A percentile compares a stretch with the other conserved stretches of the same genome.
These are phyloP conservation scores for Bothriochloa decipiens DNA, from an alignment of 176 grass and related monocot genomes.

Conservation along the genomic window DNA sequence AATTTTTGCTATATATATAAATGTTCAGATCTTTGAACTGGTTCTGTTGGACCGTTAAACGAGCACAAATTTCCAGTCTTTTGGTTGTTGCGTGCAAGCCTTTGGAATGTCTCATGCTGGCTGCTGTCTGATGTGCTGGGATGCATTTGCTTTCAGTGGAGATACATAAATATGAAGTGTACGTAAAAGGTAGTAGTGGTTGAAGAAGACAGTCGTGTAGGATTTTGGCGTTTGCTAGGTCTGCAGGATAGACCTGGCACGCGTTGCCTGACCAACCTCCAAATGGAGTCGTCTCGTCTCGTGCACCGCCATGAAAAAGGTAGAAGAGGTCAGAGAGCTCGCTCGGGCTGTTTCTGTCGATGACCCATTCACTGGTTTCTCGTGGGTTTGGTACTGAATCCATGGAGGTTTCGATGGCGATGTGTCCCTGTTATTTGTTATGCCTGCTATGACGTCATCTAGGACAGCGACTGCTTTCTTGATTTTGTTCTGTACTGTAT, in stretches of 20 bases:
- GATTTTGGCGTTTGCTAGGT: background rate
- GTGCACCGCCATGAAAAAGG: background rate
- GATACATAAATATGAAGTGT: background rate
- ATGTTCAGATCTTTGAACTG: conserved; percentile 1
- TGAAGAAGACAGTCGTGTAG: background rate
- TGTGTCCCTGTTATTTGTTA: background rate
- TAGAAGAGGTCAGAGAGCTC: background rate
- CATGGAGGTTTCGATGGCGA: background rate
- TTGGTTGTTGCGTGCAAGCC: background rate
- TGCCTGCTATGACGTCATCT: background rate
- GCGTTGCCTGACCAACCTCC: background rate
- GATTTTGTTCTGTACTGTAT: background rate
- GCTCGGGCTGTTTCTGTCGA: background rate
- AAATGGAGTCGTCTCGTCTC: background rate
- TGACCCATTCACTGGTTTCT: conserved; percentile 22
- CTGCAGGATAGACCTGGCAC: background rate
- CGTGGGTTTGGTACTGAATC: background rate
- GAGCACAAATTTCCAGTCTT: conserved; percentile 20
- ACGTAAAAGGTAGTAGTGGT: background rate
- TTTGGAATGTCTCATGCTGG: background rate
- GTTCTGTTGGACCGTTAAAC: conserved; percentile 39
- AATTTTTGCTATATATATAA: conserved; percentile 4
- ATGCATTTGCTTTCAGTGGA: background rate
- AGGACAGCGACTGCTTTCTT: background rate
- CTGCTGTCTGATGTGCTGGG: background rate